phyloP scores from a whole-genome alignment of 2,329 filamentous ascomycete species.

The Exutisphaerella laricina region DNA sequence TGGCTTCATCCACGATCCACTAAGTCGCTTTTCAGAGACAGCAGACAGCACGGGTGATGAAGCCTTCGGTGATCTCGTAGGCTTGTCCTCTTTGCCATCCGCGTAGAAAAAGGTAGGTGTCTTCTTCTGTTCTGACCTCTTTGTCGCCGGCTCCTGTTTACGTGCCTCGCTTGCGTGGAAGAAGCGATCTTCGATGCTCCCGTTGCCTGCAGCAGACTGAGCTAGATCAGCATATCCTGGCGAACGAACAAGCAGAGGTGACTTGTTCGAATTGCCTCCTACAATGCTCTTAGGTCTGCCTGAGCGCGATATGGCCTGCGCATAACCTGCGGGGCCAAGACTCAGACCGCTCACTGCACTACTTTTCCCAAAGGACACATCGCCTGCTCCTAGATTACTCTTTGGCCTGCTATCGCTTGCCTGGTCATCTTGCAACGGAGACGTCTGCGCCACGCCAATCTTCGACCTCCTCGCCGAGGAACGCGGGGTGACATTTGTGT shows the following conservation, averaged over 20 bases:
- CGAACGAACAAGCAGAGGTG: slow-evolving; percentile 35
- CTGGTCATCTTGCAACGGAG: slow-evolving; percentile 34
- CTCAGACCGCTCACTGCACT: slow-evolving; percentile 18
- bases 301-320: slow-evolving; percentile 8
- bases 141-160: slow-evolving; percentile 27
- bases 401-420: slow-evolving; percentile 13
- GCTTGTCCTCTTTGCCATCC: slow-evolving; percentile 43
- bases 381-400: slow-evolving; percentile 8
- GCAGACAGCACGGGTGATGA: slow-evolving; percentile 36
- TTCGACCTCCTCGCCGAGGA: slow-evolving; percentile 68
- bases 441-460: slow-evolving; percentile 61
- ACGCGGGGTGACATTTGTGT: slow-evolving; percentile 69
- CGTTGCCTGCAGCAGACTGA: slow-evolving; percentile 13
- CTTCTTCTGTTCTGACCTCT: slow-evolving; percentile 40
- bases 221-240: slow-evolving; percentile 29
- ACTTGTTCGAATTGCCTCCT: slow-evolving; percentile 26
- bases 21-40: slow-evolving; percentile 22
- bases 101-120: slow-evolving; percentile 48
- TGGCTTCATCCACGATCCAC: slow-evolving; percentile 19
- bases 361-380: slow-evolving; percentile 13
- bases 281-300: slow-evolving; percentile 36
- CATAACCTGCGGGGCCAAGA: slow-evolving; percentile 8
- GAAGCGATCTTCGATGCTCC: slow-evolving; percentile 60
- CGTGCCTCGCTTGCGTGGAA: slow-evolving; percentile 80
- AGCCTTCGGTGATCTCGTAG: slow-evolving; percentile 29